phyloP scores from a whole-genome alignment of 2,329 filamentous ascomycete species.

The Aspergillaceae sp. region DNA sequence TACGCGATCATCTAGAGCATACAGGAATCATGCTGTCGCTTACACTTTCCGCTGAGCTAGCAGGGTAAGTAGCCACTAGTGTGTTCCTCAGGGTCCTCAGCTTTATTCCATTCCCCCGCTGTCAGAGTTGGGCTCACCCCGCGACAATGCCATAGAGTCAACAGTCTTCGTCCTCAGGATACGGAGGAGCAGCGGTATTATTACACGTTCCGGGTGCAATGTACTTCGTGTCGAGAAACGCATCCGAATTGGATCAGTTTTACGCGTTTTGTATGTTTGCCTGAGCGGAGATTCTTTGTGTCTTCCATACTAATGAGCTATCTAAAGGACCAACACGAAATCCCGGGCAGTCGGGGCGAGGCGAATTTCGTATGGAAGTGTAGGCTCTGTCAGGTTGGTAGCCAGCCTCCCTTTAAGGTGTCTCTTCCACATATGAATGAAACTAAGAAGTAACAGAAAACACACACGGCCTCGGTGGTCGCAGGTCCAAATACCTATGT shows the following conservation, averaged over 20 bases:
- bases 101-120: neutral
- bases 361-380: slow-evolving; percentile 99
- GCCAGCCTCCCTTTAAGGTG: neutral
- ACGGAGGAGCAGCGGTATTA: slow-evolving; percentile 76
- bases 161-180: slow-evolving; percentile 77
- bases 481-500: slow-evolving; percentile 62
- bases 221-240: slow-evolving; percentile 88
- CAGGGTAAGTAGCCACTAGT: neutral
- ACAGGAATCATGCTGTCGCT: neutral
- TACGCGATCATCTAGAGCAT: too few relatives aligned
- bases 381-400: slow-evolving; percentile 84
- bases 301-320: neutral
- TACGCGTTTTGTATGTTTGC: slow-evolving; percentile 68
- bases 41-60: neutral
- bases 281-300: too few relatives aligned
- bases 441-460: slow-evolving; percentile 21
- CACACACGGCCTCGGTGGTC: slow-evolving; percentile 68
- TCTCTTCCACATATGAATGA: neutral
- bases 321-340: slow-evolving; percentile 68
- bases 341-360: slow-evolving; percentile 87
- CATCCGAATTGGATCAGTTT: slow-evolving; percentile 81
- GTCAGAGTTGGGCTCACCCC: neutral
- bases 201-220: slow-evolving; percentile 97
- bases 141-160: slow-evolving; percentile 55
- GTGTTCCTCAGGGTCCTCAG: neutral